Conservation (phyloP, 1,284 basidiomycete genomes). For the Butyriboletus appendiculatus region DNA sequence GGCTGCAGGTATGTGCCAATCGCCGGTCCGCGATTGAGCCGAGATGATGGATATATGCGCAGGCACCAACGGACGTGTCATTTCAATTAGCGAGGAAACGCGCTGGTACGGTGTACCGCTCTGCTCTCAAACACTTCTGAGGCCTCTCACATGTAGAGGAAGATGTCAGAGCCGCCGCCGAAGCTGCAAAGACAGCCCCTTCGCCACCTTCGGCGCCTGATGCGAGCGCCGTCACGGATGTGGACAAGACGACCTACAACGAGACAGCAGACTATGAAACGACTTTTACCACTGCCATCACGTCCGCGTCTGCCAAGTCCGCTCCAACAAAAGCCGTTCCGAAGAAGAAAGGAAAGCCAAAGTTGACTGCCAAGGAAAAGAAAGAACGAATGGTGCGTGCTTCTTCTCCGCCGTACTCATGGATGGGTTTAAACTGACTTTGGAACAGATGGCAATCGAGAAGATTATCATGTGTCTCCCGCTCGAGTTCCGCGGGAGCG, state of each 20-base stretch:
- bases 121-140: background rate
- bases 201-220: conserved; percentile 6
- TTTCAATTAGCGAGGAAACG: conserved; percentile 58
- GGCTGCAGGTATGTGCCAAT: conserved; percentile 69
- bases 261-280: conserved; percentile 38
- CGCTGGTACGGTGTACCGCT: conserved; percentile 48
- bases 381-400: conserved; percentile 69
- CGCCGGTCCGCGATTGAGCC: background rate
- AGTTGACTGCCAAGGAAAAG: conserved; percentile 79
- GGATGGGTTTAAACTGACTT: background rate
- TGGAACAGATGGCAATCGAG: conserved; percentile 60
- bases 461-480: conserved; percentile 79
- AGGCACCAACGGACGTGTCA: conserved; percentile 68
- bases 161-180: conserved; percentile 44
- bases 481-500: conserved; percentile 87
- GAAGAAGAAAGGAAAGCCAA: conserved; percentile 70
- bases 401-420: background rate
- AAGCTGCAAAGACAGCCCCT: conserved; percentile 23
- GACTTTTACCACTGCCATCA: conserved; percentile 41
- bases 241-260: conserved; percentile 47
- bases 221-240: conserved; percentile 19
- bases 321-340: conserved; percentile 26
- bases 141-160: conserved; percentile 38
- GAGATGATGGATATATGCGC: conserved; percentile 1
- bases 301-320: conserved; percentile 41